These are phyloP conservation scores for Camellia sinensis DNA, from an alignment of 148 eudicot genomes.

Conservation along the genomic window DNA sequence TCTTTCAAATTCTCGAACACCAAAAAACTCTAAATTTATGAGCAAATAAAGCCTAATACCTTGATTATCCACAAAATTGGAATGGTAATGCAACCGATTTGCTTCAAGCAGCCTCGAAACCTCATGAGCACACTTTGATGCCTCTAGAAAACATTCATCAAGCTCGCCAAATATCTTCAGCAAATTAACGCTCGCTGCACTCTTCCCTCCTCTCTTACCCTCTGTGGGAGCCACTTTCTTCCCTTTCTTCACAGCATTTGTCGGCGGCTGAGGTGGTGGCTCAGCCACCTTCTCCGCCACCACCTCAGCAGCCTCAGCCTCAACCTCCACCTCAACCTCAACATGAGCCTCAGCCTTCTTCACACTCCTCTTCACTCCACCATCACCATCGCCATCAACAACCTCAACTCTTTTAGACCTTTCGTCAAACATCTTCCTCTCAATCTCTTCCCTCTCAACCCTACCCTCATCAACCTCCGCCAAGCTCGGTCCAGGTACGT, in stretches of 20 bases:
- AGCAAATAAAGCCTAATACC: constrained; percentile 27
- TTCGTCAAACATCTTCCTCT: constrained; percentile 42
- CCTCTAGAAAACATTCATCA: constrained; percentile 81
- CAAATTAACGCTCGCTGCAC: constrained; percentile 34
- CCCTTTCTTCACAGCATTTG: constrained; percentile 42
- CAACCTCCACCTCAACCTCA: constrained; percentile 26
- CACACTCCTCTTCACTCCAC: constrained; percentile 23
- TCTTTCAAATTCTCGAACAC: constrained; percentile 1
- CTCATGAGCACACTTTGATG: constrained; percentile 77
- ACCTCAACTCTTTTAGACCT: constrained; percentile 33
- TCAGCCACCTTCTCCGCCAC: constrained; percentile 31
- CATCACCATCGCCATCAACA: constrained; percentile 18
- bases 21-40: neutral
- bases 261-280: constrained; percentile 40
- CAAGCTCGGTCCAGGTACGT: constrained; percentile 54
- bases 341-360: constrained; percentile 19
- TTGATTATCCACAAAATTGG: constrained; percentile 82
- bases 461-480: constrained; percentile 47
- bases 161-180: constrained; percentile 58
- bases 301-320: constrained; percentile 16
- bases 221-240: constrained; percentile 28
- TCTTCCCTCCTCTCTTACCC: constrained; percentile 51
- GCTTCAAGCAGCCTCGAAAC: constrained; percentile 96
- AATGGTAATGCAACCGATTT: constrained; percentile 88
- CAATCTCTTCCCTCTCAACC: constrained; percentile 44